Evolutionary conservation across 176 grass and related monocot species (phyloP), one percentile per base, ranked within the genome.

Genomic region (Paspalum vaginatum): DNA sequence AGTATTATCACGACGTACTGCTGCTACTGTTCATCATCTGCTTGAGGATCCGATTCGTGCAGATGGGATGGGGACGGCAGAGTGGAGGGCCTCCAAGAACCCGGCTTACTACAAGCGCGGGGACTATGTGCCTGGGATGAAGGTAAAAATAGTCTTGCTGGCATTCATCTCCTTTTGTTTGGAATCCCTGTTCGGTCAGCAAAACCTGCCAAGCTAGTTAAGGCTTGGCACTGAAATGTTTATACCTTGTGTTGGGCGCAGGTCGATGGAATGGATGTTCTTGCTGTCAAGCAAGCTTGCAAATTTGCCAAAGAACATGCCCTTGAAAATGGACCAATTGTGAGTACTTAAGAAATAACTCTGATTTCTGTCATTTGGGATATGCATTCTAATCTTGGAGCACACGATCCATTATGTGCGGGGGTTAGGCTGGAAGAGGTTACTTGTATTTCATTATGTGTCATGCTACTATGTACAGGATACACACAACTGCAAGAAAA

Each of bases 1-100:
- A 32, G 2, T 32, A 32, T 32, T 32, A 32, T 3, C 1, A 1
- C 32, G 32, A 32, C 32, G 32, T 32, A 32, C 32, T 32, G 3
- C 32, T 32, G 32, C 32, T 32, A 32, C 32, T 32, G 32, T 32
- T 32, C 32, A 32, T 32, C 32, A 32, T 32, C 32, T 20, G 61
- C 78, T 82, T 22, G 0, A 4, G 1, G 18, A 40, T 21, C 46
- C 79, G 27, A 59, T 77, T 67, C 77, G 21, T 75, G 38, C 60
- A 98, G 96, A 98, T 91, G 96, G 96, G 24, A 98, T 98, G 96
- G 96, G 96, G 38, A 98, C 92, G 2, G 92, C 96, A 18, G 90
- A 93, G 85, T 98, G 92, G 92, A 92, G 68, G 72, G 86, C 96
- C 41, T 80, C 96, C 18, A 98, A 98, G 81, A 98, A 75, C 75